Conservation (phyloP, 208 protist species). For the Leishmania lainsoni region DNA sequence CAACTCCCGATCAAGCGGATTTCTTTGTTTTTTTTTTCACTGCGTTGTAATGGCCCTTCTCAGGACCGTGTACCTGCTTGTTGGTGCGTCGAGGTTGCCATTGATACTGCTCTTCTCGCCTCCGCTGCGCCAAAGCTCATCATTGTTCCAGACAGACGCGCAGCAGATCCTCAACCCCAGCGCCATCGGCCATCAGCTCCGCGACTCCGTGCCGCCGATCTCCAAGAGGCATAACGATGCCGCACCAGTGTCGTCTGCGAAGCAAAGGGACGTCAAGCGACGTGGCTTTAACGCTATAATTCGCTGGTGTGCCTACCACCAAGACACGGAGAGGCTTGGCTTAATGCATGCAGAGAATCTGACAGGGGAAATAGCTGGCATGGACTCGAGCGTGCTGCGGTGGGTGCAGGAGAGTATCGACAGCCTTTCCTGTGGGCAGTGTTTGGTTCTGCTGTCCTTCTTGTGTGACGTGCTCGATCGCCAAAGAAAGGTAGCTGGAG, state of each 20-base stretch:
- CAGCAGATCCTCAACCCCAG: background rate
- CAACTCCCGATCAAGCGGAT: background rate
- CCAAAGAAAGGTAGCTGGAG: background rate
- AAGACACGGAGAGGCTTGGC: slow-evolving; percentile 14
- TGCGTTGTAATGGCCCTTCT: slow-evolving; percentile 8
- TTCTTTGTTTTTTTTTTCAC: background rate
- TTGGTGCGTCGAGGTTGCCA: slow-evolving; percentile 15
- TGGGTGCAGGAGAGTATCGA: slow-evolving; percentile 51
- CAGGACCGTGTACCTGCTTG: background rate
- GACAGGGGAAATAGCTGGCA: slow-evolving; percentile 1
- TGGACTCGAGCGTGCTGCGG: slow-evolving; percentile 51
- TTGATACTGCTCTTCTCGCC: slow-evolving; percentile 26
- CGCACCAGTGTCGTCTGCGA: slow-evolving; percentile 2
- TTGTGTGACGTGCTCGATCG: slow-evolving; percentile 63
- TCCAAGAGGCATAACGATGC: background rate
- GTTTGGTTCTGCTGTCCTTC: slow-evolving; percentile 69
- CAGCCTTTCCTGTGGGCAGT: slow-evolving; percentile 74
- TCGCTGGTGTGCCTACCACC: slow-evolving; percentile 70
- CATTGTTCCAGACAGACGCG: slow-evolving; percentile 1
- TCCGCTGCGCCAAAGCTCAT: slow-evolving; percentile 21
- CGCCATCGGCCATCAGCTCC: slow-evolving; percentile 9
- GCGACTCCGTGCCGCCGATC: background rate
- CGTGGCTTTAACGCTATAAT: slow-evolving; percentile 64
- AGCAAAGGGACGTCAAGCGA: slow-evolving; percentile 46
- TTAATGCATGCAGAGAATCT: background rate